phyloP scores from a whole-genome alignment of 495 filamentous ascomycete genomes.

The Lophiotrema nucula region DNA sequence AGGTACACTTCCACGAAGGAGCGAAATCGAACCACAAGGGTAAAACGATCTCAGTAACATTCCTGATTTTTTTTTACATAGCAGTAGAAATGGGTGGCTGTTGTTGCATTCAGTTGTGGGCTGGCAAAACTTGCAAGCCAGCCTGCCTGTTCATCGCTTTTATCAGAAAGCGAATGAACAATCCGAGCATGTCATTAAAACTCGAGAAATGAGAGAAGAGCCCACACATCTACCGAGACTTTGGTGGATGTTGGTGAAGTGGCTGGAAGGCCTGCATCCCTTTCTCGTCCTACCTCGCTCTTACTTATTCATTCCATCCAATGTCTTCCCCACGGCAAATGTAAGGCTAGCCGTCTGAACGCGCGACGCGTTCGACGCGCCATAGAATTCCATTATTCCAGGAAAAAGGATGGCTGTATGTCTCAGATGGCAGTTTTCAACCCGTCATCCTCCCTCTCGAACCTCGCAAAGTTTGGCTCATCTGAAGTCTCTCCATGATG shows the following conservation, averaged over 20 bases:
- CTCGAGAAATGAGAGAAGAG: no score
- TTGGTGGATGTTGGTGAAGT: no score
- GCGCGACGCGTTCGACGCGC: conserved; percentile 22
- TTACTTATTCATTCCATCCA: conserved; percentile 12
- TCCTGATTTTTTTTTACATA: no score
- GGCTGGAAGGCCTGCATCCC: conserved; percentile 19
- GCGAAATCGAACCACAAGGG: no score
- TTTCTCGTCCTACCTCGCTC: conserved; percentile 15
- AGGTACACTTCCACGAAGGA: no score
- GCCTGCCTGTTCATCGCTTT: conserved; percentile 53
- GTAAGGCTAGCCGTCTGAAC: conserved; percentile 6
- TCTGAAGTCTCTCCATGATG: background rate
- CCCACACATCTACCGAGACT: no score
- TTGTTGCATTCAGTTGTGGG: conserved; percentile 59
- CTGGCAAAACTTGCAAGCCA: conserved; percentile 53
- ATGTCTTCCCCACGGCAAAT: conserved; percentile 2
- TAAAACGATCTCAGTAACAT: no score
- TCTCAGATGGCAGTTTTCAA: no score
- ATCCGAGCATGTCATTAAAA: no score
- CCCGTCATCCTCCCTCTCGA: no score
- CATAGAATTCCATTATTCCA: conserved; percentile 20
- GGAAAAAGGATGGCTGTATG: conserved; percentile 20
- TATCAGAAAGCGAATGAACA: conserved; percentile 52
- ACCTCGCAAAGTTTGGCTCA: no score
- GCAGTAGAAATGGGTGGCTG: conserved; percentile 56